phyloP scores from a whole-genome alignment of 2,329 filamentous ascomycete genomes.

The Botrytis medusae region DNA sequence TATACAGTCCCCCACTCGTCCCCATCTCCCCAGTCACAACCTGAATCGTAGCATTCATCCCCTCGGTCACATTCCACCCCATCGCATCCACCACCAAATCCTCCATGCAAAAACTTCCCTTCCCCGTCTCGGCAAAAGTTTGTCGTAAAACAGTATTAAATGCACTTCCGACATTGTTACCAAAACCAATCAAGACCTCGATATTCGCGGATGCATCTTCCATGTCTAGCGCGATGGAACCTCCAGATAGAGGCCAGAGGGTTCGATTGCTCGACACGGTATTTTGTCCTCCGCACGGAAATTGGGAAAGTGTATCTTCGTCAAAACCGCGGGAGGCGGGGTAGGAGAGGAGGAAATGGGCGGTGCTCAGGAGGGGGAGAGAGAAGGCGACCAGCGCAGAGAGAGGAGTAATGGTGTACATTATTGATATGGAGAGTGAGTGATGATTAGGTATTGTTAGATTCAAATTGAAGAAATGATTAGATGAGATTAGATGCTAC shows the following conservation, averaged over 20 bases:
- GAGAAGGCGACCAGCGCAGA: slow-evolving; percentile 40
- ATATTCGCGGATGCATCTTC: slow-evolving; percentile 45
- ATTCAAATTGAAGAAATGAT: background rate
- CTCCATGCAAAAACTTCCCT: slow-evolving; percentile 66
- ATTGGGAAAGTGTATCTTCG: slow-evolving; percentile 44
- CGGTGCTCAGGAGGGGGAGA: slow-evolving; percentile 44
- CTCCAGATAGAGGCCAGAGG: slow-evolving; percentile 48
- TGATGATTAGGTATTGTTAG: background rate
- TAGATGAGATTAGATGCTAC: background rate
- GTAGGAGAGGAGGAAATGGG: slow-evolving; percentile 58
- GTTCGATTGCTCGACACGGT: slow-evolving; percentile 47
- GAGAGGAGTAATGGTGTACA: slow-evolving; percentile 18
- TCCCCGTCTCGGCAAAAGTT: slow-evolving; percentile 31
- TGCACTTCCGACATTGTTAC: slow-evolving; percentile 28
- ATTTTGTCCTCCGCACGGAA: slow-evolving; percentile 49
- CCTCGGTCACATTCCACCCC: slow-evolving; percentile 52
- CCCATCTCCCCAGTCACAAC: slow-evolving; percentile 63
- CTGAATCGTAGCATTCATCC: slow-evolving; percentile 67
- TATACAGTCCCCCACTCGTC: slow-evolving; percentile 63
- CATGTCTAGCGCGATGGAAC: slow-evolving; percentile 53
- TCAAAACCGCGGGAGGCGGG: slow-evolving; percentile 50
- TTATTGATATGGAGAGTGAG: background rate
- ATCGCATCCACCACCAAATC: slow-evolving; percentile 49
- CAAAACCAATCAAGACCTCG: slow-evolving; percentile 34
- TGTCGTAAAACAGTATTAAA: slow-evolving; percentile 34